Conservation (phyloP, 2,329 filamentous ascomycete species). For the Fusarium sp. region DNA sequence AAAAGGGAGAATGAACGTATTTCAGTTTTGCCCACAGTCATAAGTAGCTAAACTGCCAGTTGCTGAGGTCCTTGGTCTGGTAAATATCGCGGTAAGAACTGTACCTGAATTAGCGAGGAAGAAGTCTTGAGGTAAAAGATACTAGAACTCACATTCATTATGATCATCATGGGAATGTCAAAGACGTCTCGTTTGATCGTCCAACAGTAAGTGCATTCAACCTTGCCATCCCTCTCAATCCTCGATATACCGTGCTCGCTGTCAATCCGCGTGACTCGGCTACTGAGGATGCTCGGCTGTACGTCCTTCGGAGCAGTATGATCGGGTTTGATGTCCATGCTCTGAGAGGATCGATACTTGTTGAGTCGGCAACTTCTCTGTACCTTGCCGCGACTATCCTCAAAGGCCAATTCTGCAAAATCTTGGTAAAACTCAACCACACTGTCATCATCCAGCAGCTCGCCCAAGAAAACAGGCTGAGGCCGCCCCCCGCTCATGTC, state of each 20-base stretch:
- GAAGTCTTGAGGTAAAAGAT: not conserved
- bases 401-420: slow-evolving; percentile 91
- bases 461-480: slow-evolving; percentile 89
- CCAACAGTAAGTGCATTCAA: slow-evolving; percentile 97
- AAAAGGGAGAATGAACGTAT: slow-evolving; percentile 42
- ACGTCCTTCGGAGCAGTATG: slow-evolving; percentile 58
- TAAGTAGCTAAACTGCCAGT: slow-evolving; percentile 59
- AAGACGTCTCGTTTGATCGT: slow-evolving; percentile 96
- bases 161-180: slow-evolving; percentile 98
- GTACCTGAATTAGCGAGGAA: not conserved
- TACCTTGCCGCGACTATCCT: slow-evolving; percentile 86
- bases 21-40: slow-evolving; percentile 9
- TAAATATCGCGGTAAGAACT: slow-evolving; percentile 71
- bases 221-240: slow-evolving; percentile 87
- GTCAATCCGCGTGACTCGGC: slow-evolving; percentile 70
- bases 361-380: slow-evolving; percentile 86
- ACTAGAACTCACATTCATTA: slow-evolving; percentile 85
- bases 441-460: slow-evolving; percentile 91
- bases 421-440: slow-evolving; percentile 97
- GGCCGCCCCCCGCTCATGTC: slow-evolving; percentile 61
- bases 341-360: slow-evolving; percentile 85
- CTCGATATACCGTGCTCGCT: slow-evolving; percentile 83
- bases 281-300: slow-evolving; percentile 62
- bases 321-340: slow-evolving; percentile 52
- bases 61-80: slow-evolving; percentile 66